Evolutionary conservation across 2,329 filamentous ascomycete genomes (phyloP).

Genomic region (Alternaria rosae): DNA sequence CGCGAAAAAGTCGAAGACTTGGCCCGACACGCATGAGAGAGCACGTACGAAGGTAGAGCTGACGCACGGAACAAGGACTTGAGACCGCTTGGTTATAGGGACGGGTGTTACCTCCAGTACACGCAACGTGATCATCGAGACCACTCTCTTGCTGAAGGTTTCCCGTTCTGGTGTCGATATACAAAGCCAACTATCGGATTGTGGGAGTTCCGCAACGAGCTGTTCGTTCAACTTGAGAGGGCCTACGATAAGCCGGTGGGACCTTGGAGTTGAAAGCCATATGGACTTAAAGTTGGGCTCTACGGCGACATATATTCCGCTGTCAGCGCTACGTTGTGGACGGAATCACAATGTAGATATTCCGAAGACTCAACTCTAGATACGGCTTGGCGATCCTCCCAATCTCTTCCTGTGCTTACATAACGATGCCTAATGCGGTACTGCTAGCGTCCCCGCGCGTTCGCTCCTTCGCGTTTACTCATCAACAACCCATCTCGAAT

Average conservation of each 20-base stretch:
- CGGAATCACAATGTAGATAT: neutral
- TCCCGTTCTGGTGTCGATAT: neutral
- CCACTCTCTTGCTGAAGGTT: neutral
- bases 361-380: neutral
- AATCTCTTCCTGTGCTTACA: neutral
- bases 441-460: neutral
- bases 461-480: neutral
- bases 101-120: neutral
- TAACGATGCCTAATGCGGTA: neutral
- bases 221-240: neutral
- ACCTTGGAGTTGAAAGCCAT: neutral
- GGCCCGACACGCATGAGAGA: neutral
- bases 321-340: neutral
- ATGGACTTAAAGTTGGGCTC: neutral
- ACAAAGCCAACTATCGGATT: neutral
- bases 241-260: neutral
- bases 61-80: neutral
- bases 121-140: constrained; percentile 2
- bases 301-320: neutral
- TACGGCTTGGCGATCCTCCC: neutral
- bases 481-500: neutral
- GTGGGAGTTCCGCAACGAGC: neutral
- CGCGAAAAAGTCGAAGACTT: neutral
- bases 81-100: neutral
- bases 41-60: neutral